phyloP scores from a whole-genome alignment of 495 filamentous ascomycete genomes.

The Poronia punctata region DNA sequence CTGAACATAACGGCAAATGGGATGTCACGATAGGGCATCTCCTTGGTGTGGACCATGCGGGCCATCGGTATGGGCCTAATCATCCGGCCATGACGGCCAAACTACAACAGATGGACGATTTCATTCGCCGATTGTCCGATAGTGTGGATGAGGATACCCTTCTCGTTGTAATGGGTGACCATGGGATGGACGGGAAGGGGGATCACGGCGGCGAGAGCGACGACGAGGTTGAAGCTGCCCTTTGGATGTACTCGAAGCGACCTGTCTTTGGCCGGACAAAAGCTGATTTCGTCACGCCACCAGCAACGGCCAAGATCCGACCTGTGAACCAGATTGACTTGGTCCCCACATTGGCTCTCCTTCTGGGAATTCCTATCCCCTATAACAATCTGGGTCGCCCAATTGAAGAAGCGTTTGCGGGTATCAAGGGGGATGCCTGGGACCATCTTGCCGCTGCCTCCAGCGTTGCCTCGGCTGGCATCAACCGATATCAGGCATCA shows the following conservation, averaged over 20 bases:
- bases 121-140: constrained; percentile 65
- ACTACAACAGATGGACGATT: constrained; percentile 80
- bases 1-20: constrained; percentile 62
- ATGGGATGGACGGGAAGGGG: constrained; percentile 96
- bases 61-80: constrained; percentile 90
- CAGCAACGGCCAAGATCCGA: constrained; percentile 66
- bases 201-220: constrained; percentile 96
- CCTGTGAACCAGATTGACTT: constrained; percentile 93
- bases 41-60: constrained; percentile 93
- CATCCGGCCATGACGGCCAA: constrained; percentile 89
- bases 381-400: constrained; percentile 96
- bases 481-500: constrained; percentile 73
- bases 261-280: constrained; percentile 71
- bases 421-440: constrained; percentile 59
- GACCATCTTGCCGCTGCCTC: constrained; percentile 67
- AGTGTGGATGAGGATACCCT: constrained; percentile 77
- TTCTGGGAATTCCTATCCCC: constrained; percentile 87
- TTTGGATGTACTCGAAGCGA: constrained; percentile 97
- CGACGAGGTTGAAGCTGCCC: constrained; percentile 85
- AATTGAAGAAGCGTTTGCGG: constrained; percentile 88
- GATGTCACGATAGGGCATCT: constrained; percentile 90
- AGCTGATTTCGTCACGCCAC: constrained; percentile 53
- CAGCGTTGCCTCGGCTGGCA: constrained; percentile 73
- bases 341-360: constrained; percentile 80
- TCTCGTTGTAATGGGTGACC: constrained; percentile 93